phyloP scores from a whole-genome alignment of 371 early-diverging fungal species.

The Lichtheimia ramosa region DNA sequence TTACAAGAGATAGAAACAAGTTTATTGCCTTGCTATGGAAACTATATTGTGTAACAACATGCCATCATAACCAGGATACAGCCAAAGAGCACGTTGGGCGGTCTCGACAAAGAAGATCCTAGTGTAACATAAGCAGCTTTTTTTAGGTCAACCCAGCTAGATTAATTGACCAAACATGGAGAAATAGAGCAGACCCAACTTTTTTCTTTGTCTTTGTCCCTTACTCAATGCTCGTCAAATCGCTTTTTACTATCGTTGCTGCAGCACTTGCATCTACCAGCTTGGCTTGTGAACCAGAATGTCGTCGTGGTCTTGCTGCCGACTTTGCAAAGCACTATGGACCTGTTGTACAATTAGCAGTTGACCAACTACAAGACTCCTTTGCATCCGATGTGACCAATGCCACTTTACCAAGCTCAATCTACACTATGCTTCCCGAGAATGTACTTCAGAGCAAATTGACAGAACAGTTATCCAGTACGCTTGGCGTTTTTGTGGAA shows the following conservation, averaged over 20 bases:
- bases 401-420: slow-evolving; percentile 24
- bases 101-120: too few species aligned
- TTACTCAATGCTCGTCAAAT: neutral
- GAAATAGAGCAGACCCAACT: too few species aligned
- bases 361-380: slow-evolving; percentile 26
- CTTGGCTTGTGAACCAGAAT: slow-evolving; percentile 58
- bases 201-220: too few species aligned
- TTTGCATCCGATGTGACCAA: slow-evolving; percentile 25
- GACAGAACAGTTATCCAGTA: slow-evolving; percentile 10
- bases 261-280: slow-evolving; percentile 5
- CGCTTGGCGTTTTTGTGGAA: slow-evolving; percentile 16
- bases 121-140: too few species aligned
- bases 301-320: slow-evolving; percentile 51
- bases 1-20: too few species aligned
- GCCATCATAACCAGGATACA: too few species aligned
- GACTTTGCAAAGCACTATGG: slow-evolving; percentile 54
- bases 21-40: too few species aligned
- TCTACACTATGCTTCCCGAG: slow-evolving; percentile 30
- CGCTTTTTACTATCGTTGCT: neutral
- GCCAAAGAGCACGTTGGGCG: too few species aligned
- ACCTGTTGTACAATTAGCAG: slow-evolving; percentile 28
- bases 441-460: slow-evolving; percentile 30
- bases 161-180: too few species aligned
- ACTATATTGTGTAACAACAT: too few species aligned
- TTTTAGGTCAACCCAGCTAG: too few species aligned